Base-by-base conservation (phyloP, 768 basidiomycete genomes). In the Megacollybia marginata region DNA sequence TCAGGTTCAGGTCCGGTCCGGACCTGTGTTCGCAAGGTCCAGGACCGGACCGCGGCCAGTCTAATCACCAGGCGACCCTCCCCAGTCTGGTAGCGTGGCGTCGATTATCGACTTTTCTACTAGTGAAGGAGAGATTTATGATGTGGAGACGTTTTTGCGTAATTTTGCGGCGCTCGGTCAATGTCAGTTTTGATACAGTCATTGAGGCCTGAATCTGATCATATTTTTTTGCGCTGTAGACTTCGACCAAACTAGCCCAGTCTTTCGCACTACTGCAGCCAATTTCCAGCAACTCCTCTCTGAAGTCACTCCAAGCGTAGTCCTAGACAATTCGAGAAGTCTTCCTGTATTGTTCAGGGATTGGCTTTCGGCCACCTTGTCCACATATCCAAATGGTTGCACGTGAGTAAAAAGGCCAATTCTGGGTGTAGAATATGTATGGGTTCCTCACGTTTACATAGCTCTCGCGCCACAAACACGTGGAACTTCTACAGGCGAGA, bases 311-410 rank as follows among this genome's bases (percentile, higher is more conserved):
- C 51, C 51, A 5, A 33, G 20, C 7, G 15, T 7, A 16, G 19
- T 32, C 11, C 34, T 34, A 15, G 47, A 19, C 13, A 19, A 33
- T 23, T 46, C 47, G 13, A 42, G 23, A 6, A 52, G 47, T 38
- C 20, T 52, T 8, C 51, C 51, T 3, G 11, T 48, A n/a, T 7
- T 44, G 13, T 52, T 52, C 51, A 45, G 48, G n/a, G 13, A 9
- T 28, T 52, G 51, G 51, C 47, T 52, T n/a, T 7, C 6, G 13
- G 48, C 33, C n/a, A 31, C 45, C 9, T 3, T 52, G 5, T 36
- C 34, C 20, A 34, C 40, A 32, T 52, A 52, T 31, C 47, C 51
- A 15, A 36, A 18, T 20, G 51, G 51, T 15, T 52, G 51, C 47
- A 48, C 48, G 51, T 43, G 15, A 23, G 49, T 46, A 15, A 33